A percentile compares a stretch with the other conserved stretches of the same genome.
Conservation (phyloP, 108 stramenopile species). For the Skeletonema costatum region DNA sequence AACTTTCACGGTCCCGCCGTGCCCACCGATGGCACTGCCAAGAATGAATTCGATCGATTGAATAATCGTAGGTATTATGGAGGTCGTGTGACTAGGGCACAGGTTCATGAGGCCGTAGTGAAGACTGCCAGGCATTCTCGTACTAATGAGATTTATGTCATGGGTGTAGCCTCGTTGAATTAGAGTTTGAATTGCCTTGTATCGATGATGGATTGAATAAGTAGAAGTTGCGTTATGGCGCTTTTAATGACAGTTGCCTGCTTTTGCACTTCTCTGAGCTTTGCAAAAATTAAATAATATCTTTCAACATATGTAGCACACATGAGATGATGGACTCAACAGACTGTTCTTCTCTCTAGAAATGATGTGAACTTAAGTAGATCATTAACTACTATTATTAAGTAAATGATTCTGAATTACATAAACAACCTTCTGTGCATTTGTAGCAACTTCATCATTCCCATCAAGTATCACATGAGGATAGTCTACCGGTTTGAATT, state of each 20-base stretch:
- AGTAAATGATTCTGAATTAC: conserved; percentile 5
- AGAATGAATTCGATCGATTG: conserved; percentile 23
- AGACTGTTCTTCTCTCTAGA: background rate
- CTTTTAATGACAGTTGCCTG: background rate
- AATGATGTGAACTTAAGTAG: background rate
- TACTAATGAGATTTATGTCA: conserved; percentile 21
- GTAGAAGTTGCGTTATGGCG: background rate
- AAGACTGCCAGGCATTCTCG: conserved; percentile 8
- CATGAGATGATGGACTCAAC: too few relatives aligned
- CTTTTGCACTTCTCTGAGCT: background rate
- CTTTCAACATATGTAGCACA: background rate
- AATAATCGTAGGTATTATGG: conserved; percentile 12
- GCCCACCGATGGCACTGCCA: background rate
- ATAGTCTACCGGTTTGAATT: conserved; percentile 66
- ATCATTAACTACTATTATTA: background rate
- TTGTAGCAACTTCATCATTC: conserved; percentile 33
- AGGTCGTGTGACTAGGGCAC: conserved; percentile 12
- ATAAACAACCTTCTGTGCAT: conserved; percentile 47
- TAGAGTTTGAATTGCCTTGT: background rate
- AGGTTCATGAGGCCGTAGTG: conserved; percentile 18
- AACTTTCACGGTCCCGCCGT: background rate
- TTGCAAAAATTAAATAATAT: background rate
- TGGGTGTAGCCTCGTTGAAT: conserved; percentile 24
- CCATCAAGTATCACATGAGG: conserved; percentile 56
- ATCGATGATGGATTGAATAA: background rate